These are phyloP conservation scores for Tagetes erecta DNA, from an alignment of 129 eudicot genomes.

Conservation along the genomic window DNA sequence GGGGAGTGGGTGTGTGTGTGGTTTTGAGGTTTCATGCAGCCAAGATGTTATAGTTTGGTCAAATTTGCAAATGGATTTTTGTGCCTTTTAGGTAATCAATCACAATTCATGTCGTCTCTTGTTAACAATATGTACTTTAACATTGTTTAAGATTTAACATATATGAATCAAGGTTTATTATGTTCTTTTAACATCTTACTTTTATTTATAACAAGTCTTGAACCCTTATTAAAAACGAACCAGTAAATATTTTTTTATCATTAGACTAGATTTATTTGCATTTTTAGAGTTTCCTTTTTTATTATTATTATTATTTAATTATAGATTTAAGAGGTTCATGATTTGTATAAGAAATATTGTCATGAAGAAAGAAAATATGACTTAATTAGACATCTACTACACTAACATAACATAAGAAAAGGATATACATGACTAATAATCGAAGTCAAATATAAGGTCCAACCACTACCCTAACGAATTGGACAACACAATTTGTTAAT, in stretches of 20 bases:
- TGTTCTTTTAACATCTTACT: not conserved
- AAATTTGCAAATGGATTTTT: constrained; percentile 10
- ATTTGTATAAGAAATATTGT: not conserved
- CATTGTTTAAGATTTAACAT: too few relatives aligned
- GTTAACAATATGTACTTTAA: constrained; percentile 8
- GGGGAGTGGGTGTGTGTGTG: constrained; percentile 16
- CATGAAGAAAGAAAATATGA: not conserved
- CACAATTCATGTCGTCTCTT: constrained; percentile 17
- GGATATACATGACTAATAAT: not conserved
- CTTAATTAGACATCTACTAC: not conserved
- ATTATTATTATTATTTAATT: too few relatives aligned
- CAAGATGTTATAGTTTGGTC: constrained; percentile 27
- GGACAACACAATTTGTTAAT: not conserved
- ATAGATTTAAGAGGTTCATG: too few relatives aligned
- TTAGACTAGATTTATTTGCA: too few relatives aligned
- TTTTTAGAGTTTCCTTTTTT: too few relatives aligned
- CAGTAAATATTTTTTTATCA: too few relatives aligned
- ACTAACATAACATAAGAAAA: not conserved
- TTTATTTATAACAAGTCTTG: constrained; percentile 4
- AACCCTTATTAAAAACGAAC: too few relatives aligned
- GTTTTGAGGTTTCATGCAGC: constrained; percentile 30
- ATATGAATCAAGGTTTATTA: not conserved
- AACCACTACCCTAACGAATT: not conserved
- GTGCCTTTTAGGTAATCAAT: constrained; percentile 25
- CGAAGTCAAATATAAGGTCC: constrained; percentile 3